These are phyloP conservation scores for Rhynchosporium agropyri DNA, from an alignment of 2,329 filamentous ascomycete genomes.

Conservation along the genomic window DNA sequence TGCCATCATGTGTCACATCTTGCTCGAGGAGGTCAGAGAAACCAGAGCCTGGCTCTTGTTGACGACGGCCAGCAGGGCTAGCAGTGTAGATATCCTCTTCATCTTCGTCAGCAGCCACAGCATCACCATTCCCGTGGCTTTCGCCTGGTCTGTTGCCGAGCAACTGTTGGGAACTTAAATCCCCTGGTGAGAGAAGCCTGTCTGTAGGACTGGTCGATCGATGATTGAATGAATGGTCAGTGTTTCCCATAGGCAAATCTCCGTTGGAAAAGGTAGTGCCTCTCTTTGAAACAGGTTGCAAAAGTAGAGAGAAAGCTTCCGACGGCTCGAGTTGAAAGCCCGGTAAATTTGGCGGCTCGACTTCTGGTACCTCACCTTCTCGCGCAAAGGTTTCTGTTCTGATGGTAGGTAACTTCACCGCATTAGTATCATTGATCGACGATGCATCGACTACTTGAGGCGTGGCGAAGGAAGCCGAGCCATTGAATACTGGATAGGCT, in stretches of 20 bases:
- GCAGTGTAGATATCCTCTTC: constrained; percentile 29
- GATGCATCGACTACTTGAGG: background rate
- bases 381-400: constrained; percentile 3
- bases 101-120: background rate
- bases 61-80: constrained; percentile 23
- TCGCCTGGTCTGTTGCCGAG: background rate
- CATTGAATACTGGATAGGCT: constrained; percentile 22
- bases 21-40: constrained; percentile 16
- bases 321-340: constrained; percentile 35
- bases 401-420: constrained; percentile 10
- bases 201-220: background rate
- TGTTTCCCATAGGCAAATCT: background rate
- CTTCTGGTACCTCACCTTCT: background rate
- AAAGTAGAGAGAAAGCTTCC: constrained; percentile 37
- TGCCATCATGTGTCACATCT: background rate
- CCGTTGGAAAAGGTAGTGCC: constrained; percentile 12
- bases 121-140: background rate
- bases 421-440: background rate
- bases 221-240: background rate
- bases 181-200: background rate
- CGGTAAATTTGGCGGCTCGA: constrained; percentile 30
- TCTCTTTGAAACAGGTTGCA: constrained; percentile 32
- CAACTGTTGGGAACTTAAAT: background rate
- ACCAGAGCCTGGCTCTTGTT: background rate
- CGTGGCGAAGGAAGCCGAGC: background rate